Evolutionary conservation across 106 monocot genomes (phyloP), one percentile per base, ranked within the genome.

Genomic region (Posidonia australis): DNA sequence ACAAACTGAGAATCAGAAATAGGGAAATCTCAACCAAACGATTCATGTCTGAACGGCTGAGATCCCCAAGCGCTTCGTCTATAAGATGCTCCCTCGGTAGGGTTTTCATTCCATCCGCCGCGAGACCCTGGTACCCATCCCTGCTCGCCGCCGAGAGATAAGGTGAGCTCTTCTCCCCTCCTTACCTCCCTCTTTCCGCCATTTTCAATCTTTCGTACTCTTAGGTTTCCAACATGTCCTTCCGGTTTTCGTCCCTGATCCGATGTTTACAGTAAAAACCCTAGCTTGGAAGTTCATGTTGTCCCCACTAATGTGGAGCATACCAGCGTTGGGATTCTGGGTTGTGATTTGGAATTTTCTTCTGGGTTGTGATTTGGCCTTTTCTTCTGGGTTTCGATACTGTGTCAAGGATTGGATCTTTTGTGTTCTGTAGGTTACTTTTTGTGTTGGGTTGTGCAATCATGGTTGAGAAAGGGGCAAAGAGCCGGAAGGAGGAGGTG

Each of bases 401-500:
- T 7, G 36, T 7, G 36, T 36, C 5, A 49, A 7, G 13, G n/a
- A 49, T 49, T 19, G 5, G 49, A 49, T 49, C 13, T 49, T 36
- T 36, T 36, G 2, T 49, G 10, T 3, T 17, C 1, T 49, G 49
- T 3, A 14, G 5, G n/a, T 5, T 49, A 19, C 13, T 10, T 49
- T 49, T 49, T 49, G 14, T 14, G n/a, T 49, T 17, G 16, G 49
- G 13, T 49, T 12, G 1, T 58, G 31, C n/a, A 29, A 26, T 10
- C 13, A 43, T 42, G 61, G 61, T 62, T 23, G 73, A 73, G 44
- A 73, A 65, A 54, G 65, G 57, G 27, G 32, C 57, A 9, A 65
- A 65, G 21, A 65, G 65, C 11, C 55, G 73, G 57, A 73, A 73
- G 46, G 73, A 73, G 65, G 73, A 73, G 65, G 65, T 73, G 18